Evolutionary conservation across 768 basidiomycete species (phyloP), one percentile per base, ranked within the genome.

Genomic region (Boletus reticuloceps): DNA sequence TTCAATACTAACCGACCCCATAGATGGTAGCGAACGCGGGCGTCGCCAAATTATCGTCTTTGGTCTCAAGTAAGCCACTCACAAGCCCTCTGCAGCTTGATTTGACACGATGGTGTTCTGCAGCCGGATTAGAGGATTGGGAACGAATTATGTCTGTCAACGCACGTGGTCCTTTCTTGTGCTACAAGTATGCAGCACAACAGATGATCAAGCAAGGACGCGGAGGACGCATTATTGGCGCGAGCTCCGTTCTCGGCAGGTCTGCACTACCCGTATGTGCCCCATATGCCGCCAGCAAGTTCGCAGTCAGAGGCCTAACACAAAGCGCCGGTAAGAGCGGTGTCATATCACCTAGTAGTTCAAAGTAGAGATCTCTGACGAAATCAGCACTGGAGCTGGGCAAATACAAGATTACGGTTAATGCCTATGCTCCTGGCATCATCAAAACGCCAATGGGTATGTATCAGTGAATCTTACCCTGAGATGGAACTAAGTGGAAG

Each of bases 171-270:
- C 68, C 76, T 6, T 84, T 81, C 70, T 75, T 82, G 51, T 85
- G 82, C 64, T 86, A 85, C 49, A 82, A 84, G 51, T 76, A 84
- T 55, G 85, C 83, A 2, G 84, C 81, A 14, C 71, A 72, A 54
- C 78, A 81, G 60, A 88, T 86, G 86, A 75, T 84, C 14, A 52
- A 64, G 5, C 80, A 80, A 68, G 74, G 77, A 0, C 69, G 67
- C 12, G 77, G 81, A 11, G 81, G 84, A 0, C 72, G 79, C n/a
- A 82, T 87, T 55, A 75, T 85, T 19, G 79, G 85, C 2, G 56
- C 61, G 0, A 49, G 49, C 14, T 65, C 64, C 5, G 6, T 46
- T 1, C 3, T 7, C 2, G 57, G 56, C 5, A 54, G 43, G 17
- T 13, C 27, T 3, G 58, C 48, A 31, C 5, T 14, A 13, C 42